phyloP scores from a whole-genome alignment of 179 eudicot species.

The Spergularia azorica region DNA sequence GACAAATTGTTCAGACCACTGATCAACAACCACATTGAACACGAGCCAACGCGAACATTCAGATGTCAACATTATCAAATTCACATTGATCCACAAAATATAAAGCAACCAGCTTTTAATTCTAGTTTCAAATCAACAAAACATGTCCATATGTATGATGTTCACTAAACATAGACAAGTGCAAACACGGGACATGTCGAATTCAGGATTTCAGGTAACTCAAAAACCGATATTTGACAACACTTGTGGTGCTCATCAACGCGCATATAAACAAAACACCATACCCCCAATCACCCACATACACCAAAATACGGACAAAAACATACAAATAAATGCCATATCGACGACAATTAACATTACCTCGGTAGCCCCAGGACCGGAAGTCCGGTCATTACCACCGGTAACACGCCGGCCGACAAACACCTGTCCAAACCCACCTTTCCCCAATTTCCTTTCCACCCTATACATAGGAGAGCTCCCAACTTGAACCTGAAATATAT shows the following conservation, averaged over 20 bases:
- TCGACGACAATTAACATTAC: constrained; percentile 31
- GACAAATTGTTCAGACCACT: too few relatives aligned
- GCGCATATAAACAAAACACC: not conserved
- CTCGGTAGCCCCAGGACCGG: constrained; percentile 79
- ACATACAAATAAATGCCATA: not conserved
- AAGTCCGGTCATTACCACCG: constrained; percentile 60
- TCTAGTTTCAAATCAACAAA: not conserved
- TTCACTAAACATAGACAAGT: not conserved
- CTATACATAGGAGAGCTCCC: constrained; percentile 77
- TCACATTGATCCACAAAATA: too few relatives aligned
- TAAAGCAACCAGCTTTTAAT: not conserved
- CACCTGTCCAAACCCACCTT: constrained; percentile 96
- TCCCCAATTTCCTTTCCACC: constrained; percentile 80
- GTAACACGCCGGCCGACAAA: constrained; percentile 77
- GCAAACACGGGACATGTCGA: not conserved
- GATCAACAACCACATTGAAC: too few relatives aligned
- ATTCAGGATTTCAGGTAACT: too few relatives aligned
- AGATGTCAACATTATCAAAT: too few relatives aligned
- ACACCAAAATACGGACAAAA: not conserved
- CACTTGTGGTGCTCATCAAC: too few relatives aligned
- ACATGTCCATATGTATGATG: not conserved
- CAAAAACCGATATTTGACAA: too few relatives aligned
- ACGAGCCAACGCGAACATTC: too few relatives aligned
- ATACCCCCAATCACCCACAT: not conserved
- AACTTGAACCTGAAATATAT: constrained; percentile 63